These are phyloP conservation scores for Aspergillus carlsbadensis DNA, from an alignment of 495 filamentous ascomycete genomes.

Conservation along the genomic window DNA sequence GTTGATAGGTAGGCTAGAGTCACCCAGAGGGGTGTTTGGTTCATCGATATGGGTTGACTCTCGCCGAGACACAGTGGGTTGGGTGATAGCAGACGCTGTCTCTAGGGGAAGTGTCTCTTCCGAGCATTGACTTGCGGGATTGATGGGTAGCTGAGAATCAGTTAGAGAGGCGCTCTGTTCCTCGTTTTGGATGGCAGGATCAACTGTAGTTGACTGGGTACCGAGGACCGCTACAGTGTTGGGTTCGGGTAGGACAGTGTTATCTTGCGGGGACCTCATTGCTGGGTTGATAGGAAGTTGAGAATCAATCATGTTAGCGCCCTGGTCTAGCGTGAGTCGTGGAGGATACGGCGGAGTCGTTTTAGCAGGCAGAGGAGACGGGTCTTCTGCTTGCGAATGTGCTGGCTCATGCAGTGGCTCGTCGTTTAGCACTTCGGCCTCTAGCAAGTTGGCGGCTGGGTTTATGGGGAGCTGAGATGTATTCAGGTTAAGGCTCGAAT, in stretches of 20 bases:
- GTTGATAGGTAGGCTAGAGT: neutral
- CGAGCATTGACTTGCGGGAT: neutral
- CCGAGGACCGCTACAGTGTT: neutral
- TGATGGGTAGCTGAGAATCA: neutral
- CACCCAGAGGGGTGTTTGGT: neutral
- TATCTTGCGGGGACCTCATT: neutral
- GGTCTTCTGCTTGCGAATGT: neutral
- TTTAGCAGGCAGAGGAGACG: neutral
- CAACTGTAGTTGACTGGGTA: neutral
- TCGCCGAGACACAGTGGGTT: neutral
- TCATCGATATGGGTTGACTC: neutral
- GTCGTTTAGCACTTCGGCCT: neutral
- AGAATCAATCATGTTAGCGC: neutral
- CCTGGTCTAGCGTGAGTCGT: neutral
- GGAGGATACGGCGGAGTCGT: neutral
- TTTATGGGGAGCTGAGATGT: neutral
- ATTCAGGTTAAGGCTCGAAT: neutral
- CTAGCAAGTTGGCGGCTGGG: neutral
- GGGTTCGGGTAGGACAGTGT: neutral
- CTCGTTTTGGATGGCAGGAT: neutral
- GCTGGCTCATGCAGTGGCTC: neutral
- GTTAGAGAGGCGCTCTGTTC: neutral
- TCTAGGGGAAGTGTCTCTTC: neutral
- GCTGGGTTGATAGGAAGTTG: neutral
- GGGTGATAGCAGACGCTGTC: neutral